Evolutionary conservation across 208 protist species (phyloP).

Genomic region (Trypanosoma platydactyli): DNA sequence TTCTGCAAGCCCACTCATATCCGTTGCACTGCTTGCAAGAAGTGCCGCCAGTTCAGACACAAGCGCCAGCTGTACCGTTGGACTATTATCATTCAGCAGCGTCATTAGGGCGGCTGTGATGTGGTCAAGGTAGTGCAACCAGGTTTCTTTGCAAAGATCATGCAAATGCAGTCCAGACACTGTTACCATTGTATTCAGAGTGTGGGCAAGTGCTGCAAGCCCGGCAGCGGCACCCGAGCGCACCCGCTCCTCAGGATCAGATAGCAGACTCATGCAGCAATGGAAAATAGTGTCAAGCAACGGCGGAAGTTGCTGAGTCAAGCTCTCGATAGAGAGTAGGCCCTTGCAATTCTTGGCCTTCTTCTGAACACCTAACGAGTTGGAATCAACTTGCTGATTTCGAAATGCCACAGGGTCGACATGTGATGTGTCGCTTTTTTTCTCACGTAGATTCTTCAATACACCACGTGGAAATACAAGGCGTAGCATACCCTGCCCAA

Average conservation of each 20-base stretch:
- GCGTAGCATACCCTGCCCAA: constrained; percentile 39
- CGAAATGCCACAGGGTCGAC: not conserved
- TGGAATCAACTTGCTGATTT: not conserved
- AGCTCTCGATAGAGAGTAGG: constrained; percentile 18
- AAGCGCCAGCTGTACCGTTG: constrained; percentile 63
- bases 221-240: constrained; percentile 50
- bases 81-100: constrained; percentile 54
- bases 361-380: not conserved
- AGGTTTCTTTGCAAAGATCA: constrained; percentile 17
- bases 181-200: constrained; percentile 47
- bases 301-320: constrained; percentile 25
- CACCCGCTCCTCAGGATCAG: constrained; percentile 50
- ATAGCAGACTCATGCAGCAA: constrained; percentile 34
- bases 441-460: constrained; percentile 5
- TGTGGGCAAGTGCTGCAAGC: constrained; percentile 49
- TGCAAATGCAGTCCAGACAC: constrained; percentile 17
- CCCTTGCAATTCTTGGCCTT: too few species aligned
- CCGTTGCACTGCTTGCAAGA: constrained; percentile 25
- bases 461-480: constrained; percentile 30
- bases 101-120: constrained; percentile 54
- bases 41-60: constrained; percentile 63
- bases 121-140: constrained; percentile 38
- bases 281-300: constrained; percentile 41
- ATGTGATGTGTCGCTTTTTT: not conserved
- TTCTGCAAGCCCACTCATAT: constrained; percentile 2